Base-by-base conservation (phyloP, 495 filamentous ascomycete genomes). In the Cercophora samala region DNA sequence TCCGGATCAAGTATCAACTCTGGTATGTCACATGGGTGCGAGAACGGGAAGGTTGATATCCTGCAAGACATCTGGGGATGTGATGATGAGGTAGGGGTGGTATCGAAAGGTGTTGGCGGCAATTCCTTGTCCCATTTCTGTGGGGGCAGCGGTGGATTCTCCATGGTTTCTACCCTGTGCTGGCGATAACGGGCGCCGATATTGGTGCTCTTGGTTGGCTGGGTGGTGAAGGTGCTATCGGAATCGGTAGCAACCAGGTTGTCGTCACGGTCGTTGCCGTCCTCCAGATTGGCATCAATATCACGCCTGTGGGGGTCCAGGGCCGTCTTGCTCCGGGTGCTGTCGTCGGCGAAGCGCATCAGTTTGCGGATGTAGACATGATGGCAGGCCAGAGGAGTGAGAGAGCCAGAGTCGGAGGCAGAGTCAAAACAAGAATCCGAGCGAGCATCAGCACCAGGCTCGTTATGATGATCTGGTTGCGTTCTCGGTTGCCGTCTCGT, bases 341-440 rank as follows among this genome's bases (percentile, higher is more conserved):
- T 63, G 15, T 69, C 59, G 18, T 73, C 69, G 56, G 68, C 66
- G 46, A 58, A 70, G n/a, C 70, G 29, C 32, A 70, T 69, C 56
- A 72, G 19, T n/a, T 60, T 69, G 13, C 58, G 66, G 26, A 75
- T 67, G 54, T 73, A 68, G 5, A 66, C 63, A 18, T 59, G 62
- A 19, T 59, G 62, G 23, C 58, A 58, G 25, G 19, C 58, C 19
- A 63, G 37, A 18, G 53, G 53, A 23, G 53, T 56, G 53, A 56
- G 23, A 56, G 23, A 11, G 24, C 62, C 25, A 55, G 25, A 64
- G 22, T 46, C 25, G 37, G 22, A 9, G 15, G 26, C 42, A 42
- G 26, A 63, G 37, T 26, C 52, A 56, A 23, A 11, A 55, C 52
- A 18, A 26, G 25, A 64, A 64, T 46, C 25, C 24, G 22, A 3